These are phyloP conservation scores for Aspergillus latus DNA, from an alignment of 2,329 filamentous ascomycete genomes.

Conservation along the genomic window DNA sequence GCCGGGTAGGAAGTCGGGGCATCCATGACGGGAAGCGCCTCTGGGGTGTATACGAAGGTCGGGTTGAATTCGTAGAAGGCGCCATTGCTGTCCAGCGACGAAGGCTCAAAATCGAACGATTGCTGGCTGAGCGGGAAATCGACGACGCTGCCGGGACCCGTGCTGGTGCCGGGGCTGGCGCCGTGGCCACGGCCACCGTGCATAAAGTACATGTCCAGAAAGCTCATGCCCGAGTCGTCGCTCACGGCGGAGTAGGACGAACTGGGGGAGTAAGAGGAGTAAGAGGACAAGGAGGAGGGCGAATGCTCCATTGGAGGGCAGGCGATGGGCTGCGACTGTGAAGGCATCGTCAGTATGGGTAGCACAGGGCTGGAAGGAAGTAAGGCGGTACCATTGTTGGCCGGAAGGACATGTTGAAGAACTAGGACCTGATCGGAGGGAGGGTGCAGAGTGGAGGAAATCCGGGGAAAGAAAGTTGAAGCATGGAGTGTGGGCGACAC, in stretches of 20 bases:
- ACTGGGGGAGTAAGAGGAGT: constrained; percentile 14
- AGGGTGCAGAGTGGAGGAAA: constrained; percentile 3
- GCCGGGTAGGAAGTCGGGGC: constrained; percentile 13
- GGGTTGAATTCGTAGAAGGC: constrained; percentile 19
- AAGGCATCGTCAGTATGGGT: no score
- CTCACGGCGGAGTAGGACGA: constrained; percentile 23
- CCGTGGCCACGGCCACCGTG: not conserved
- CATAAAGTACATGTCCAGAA: constrained; percentile 19
- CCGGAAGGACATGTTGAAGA: constrained; percentile 14
- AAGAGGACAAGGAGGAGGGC: constrained; percentile 20
- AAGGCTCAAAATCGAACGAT: constrained; percentile 12
- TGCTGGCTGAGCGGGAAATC: constrained; percentile 15
- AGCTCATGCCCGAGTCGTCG: constrained; percentile 22
- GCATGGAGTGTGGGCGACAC: constrained; percentile 4
- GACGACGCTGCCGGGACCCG: not conserved
- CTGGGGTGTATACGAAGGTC: constrained; percentile 15
- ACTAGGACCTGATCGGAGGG: constrained; percentile 8
- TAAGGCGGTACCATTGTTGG: constrained; percentile 13
- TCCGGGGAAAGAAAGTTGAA: constrained; percentile 7
- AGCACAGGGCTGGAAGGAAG: not conserved
- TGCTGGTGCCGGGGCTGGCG: not conserved
- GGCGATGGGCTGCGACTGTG: constrained; percentile 17
- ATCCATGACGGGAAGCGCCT: constrained; percentile 14
- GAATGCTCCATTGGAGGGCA: constrained; percentile 27
- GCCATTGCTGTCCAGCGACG: constrained; percentile 10